These are phyloP conservation scores for Ophiostoma perfectum DNA, from an alignment of 2,329 filamentous ascomycete genomes.

Conservation along the genomic window DNA sequence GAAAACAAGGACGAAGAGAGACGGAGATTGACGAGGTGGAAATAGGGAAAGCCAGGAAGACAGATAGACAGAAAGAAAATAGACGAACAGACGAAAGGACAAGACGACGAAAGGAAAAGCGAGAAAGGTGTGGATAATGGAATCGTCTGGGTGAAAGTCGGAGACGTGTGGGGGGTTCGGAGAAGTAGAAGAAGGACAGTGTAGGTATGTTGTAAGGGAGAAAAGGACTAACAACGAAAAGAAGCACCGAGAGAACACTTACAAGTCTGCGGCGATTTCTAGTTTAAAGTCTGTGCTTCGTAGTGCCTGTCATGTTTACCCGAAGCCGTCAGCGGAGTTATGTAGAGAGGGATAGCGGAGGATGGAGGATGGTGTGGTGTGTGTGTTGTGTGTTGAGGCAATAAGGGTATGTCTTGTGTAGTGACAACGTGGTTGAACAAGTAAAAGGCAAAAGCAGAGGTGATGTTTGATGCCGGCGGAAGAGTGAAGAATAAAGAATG, in stretches of 20 bases:
- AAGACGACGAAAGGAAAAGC: background rate
- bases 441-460: too few relatives aligned
- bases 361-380: background rate
- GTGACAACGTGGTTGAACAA: background rate
- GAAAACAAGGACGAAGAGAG: background rate
- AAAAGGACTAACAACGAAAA: background rate
- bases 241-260: slow-evolving; percentile 36
- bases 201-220: background rate
- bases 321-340: slow-evolving; percentile 22
- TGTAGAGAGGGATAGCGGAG: slow-evolving; percentile 6
- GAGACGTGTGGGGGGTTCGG: slow-evolving; percentile 9
- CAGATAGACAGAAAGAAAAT: slow-evolving; percentile 5
- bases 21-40: background rate
- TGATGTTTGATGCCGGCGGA: too few relatives aligned
- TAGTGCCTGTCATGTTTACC: slow-evolving; percentile 38
- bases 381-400: background rate
- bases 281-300: slow-evolving; percentile 47
- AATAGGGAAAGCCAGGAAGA: background rate
- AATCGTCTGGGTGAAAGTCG: background rate
- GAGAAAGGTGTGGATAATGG: background rate
- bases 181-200: background rate
- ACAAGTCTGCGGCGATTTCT: slow-evolving; percentile 52
- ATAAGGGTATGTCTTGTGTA: background rate
- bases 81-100: background rate
- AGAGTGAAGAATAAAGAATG: too few relatives aligned